Evolutionary conservation across 108 stramenopile species (phyloP), one percentile per base, ranked within the genome.

Genomic region (Chaetoceros muelleri): DNA sequence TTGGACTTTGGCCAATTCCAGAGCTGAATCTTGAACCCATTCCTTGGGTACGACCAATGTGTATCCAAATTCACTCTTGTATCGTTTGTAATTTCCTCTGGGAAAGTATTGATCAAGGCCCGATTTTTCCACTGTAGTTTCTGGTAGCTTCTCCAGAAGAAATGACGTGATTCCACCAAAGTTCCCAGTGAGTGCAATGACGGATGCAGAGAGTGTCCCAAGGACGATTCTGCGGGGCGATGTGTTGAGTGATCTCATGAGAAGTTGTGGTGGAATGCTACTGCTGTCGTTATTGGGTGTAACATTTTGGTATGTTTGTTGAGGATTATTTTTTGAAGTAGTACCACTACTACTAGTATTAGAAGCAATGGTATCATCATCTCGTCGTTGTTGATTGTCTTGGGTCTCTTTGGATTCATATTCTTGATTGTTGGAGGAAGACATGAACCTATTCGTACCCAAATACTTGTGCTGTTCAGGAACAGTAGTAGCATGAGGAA

Each of bases 11-110:
- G 85, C 85, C 40, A 87, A 61, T 53, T 72, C 85, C 22, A 87
- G 48, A 30, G 65, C 67, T 7, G 82, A 83, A 67, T 87, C 85
- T 1, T 77, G 81, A n/a, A 87, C 85, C 85, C 85, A 87, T 57
- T 87, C 80, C 57, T 79, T 83, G 8, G 85, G 85, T 52, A 82
- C 67, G 7, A 82, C 62, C 64, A 83, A 80, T 1, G 81, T 74
- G 44, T 82, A 87, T 24, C 75, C 80, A 40, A 10, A 40, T 8
- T 45, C 51, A 31, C 58, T 54, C 22, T 55, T 52, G 26, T 75
- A 73, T 27, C 85, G 74, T 53, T 87, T 87, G 67, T 62, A 83
- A 24, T 73, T 67, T 3, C 71, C 67, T 34, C 80, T 52, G n/a
- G 85, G 85, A 69, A 72, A 87, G 28, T 71, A 79, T 16, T 73